Evolutionary conservation across 768 basidiomycete genomes (phyloP).

Genomic region (Ramaria sp.): DNA sequence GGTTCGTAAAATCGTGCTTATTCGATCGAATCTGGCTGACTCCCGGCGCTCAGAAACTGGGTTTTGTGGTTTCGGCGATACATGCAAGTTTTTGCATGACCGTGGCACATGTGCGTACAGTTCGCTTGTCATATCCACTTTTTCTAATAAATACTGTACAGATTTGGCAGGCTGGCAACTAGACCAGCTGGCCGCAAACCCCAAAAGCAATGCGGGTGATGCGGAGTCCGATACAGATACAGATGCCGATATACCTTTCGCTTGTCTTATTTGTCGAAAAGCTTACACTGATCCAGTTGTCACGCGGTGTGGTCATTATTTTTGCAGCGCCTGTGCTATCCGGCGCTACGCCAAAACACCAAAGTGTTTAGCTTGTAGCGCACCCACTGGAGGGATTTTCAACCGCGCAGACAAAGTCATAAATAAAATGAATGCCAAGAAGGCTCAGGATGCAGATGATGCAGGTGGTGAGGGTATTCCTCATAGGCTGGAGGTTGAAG

Average conservation of each 20-base stretch:
- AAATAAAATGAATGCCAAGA: constrained; percentile 70
- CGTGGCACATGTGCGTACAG: constrained; percentile 75
- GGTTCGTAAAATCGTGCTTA: constrained; percentile 37
- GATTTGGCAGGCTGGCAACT: constrained; percentile 99
- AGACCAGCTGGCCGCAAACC: constrained; percentile 79
- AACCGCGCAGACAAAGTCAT: constrained; percentile 92
- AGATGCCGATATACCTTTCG: constrained; percentile 86
- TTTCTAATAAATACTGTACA: constrained; percentile 23
- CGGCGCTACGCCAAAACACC: constrained; percentile 90
- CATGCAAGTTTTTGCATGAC: constrained; percentile 98
- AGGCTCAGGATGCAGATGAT: constrained; percentile 33
- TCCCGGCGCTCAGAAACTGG: constrained; percentile 68
- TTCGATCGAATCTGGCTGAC: constrained; percentile 8
- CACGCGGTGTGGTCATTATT: constrained; percentile 95
- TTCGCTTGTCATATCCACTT: neutral
- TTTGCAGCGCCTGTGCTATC: constrained; percentile 91
- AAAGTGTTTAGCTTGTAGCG: constrained; percentile 90
- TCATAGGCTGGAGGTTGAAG: constrained; percentile 17
- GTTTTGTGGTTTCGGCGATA: constrained; percentile 97
- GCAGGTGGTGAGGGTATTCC: constrained; percentile 22
- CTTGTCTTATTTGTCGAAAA: constrained; percentile 95
- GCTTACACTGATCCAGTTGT: constrained; percentile 92
- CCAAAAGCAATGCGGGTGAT: constrained; percentile 45
- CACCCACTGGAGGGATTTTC: constrained; percentile 92
- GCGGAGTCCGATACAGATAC: constrained; percentile 45